Evolutionary conservation across 371 early-diverging fungal species (phyloP).

Genomic region (Lichtheimia corymbifera): DNA sequence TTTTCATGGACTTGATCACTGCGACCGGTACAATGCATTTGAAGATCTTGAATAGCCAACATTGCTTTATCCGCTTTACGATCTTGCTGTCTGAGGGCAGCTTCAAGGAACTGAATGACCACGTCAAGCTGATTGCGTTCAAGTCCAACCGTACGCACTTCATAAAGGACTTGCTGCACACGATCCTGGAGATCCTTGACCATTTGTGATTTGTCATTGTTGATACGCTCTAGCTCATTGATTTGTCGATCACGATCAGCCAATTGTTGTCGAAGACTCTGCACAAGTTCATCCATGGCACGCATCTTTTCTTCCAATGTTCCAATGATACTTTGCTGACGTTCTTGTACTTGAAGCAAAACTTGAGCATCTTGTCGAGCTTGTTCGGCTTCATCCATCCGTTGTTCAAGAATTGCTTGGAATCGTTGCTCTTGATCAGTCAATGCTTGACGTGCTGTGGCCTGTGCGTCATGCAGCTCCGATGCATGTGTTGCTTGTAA

Average conservation of each 20-base stretch:
- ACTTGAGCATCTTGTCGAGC: slow-evolving; percentile 28
- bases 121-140: slow-evolving; percentile 38
- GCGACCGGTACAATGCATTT: slow-evolving; percentile 32
- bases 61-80: slow-evolving; percentile 30
- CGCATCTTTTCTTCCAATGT: slow-evolving; percentile 34
- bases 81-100: slow-evolving; percentile 33
- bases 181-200: slow-evolving; percentile 25
- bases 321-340: slow-evolving; percentile 43
- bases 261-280: slow-evolving; percentile 28
- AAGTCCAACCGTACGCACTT: slow-evolving; percentile 28
- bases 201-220: slow-evolving; percentile 20
- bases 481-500: slow-evolving; percentile 5
- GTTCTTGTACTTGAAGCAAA: slow-evolving; percentile 31
- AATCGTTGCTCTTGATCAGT: slow-evolving; percentile 28
- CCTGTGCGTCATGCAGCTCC: slow-evolving; percentile 17
- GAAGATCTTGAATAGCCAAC: slow-evolving; percentile 31
- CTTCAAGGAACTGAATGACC: slow-evolving; percentile 35
- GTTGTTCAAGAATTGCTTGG: slow-evolving; percentile 19
- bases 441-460: slow-evolving; percentile 19
- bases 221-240: slow-evolving; percentile 24
- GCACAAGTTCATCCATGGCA: slow-evolving; percentile 33
- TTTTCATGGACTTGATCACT: slow-evolving; percentile 30
- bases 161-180: slow-evolving; percentile 27
- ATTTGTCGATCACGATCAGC: slow-evolving; percentile 31
- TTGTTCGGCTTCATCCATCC: slow-evolving; percentile 34